Conservation (phyloP, 2,329 filamentous ascomycete species). For the Tolypocladium tundrense region DNA sequence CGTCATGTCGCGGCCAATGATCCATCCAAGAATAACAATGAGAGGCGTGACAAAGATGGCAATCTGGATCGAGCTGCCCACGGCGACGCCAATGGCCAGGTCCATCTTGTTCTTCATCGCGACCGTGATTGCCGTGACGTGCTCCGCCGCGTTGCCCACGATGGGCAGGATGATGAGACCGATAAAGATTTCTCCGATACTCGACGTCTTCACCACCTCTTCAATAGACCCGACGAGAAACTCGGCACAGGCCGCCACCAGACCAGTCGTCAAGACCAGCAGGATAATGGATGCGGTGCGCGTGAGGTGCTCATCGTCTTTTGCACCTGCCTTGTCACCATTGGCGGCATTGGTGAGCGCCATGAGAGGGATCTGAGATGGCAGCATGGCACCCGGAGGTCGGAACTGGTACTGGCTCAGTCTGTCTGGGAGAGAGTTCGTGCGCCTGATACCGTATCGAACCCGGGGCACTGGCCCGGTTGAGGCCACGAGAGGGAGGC, state of each 20-base stretch:
- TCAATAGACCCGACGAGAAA: slow-evolving; percentile 61
- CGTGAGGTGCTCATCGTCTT: slow-evolving; percentile 37
- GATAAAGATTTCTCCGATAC: slow-evolving; percentile 56
- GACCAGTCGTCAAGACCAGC: slow-evolving; percentile 50
- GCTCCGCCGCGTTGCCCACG: slow-evolving; percentile 64
- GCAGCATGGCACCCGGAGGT: slow-evolving; percentile 39
- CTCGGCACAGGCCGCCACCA: slow-evolving; percentile 60
- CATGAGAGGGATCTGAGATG: slow-evolving; percentile 32
- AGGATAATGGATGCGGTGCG: slow-evolving; percentile 49
- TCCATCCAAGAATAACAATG: slow-evolving; percentile 63
- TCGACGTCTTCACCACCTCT: slow-evolving; percentile 45
- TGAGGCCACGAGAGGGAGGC: slow-evolving; percentile 15
- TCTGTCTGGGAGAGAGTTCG: slow-evolving; percentile 63
- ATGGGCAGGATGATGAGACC: slow-evolving; percentile 64
- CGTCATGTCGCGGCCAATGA: slow-evolving; percentile 57
- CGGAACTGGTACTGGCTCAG: slow-evolving; percentile 37
- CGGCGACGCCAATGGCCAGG: slow-evolving; percentile 60
- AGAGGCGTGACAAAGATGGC: slow-evolving; percentile 61
- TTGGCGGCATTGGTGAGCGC: slow-evolving; percentile 20
- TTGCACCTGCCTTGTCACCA: slow-evolving; percentile 16
- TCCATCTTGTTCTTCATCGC: slow-evolving; percentile 71
- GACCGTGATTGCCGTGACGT: slow-evolving; percentile 61
- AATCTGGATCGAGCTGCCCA: slow-evolving; percentile 64
- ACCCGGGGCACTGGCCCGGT: slow-evolving; percentile 44
- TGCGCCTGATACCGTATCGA: slow-evolving; percentile 57